phyloP scores from a whole-genome alignment of 1,284 basidiomycete species.

The Sporisorium reilianum region DNA sequence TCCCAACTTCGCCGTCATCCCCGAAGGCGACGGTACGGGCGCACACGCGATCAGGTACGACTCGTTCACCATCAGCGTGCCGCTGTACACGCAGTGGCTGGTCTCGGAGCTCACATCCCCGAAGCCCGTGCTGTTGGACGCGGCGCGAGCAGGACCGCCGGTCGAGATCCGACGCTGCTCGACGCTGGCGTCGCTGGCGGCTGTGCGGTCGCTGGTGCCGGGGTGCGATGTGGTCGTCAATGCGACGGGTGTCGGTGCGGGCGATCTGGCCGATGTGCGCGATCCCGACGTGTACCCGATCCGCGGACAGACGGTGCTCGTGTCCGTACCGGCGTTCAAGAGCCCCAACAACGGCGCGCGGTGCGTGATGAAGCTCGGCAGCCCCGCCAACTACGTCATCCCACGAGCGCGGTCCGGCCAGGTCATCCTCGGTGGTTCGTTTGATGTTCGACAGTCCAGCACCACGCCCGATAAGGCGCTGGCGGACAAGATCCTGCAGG shows the following conservation, averaged over 20 bases:
- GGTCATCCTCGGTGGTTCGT: conserved; percentile 75
- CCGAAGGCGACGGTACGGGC: conserved; percentile 19
- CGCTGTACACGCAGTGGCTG: conserved; percentile 55
- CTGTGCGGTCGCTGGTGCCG: conserved; percentile 26
- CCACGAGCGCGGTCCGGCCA: conserved; percentile 72
- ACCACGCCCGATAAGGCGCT: conserved; percentile 70
- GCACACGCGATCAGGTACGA: conserved; percentile 46
- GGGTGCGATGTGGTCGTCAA: conserved; percentile 70
- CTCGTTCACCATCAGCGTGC: conserved; percentile 55
- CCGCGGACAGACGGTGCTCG: conserved; percentile 85
- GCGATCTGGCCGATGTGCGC: conserved; percentile 68
- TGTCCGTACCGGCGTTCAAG: conserved; percentile 76
- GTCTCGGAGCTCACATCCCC: conserved; percentile 42
- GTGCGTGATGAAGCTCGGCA: conserved; percentile 52
- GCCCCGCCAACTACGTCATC: conserved; percentile 72
- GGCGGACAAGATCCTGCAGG: conserved; percentile 72
- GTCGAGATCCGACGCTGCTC: conserved; percentile 44
- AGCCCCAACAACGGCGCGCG: conserved; percentile 14
- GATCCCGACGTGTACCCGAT: conserved; percentile 85
- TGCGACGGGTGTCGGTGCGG: conserved; percentile 70
- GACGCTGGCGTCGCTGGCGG: conserved; percentile 24
- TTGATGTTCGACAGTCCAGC: conserved; percentile 64
- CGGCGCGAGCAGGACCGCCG: conserved; percentile 34
- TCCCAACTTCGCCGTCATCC: conserved; percentile 32
- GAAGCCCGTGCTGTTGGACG: conserved; percentile 7